A percentile compares a stretch with the other conserved stretches of the same genome.
Conservation (phyloP, 306 rosid species). For the Vigna angularis region DNA sequence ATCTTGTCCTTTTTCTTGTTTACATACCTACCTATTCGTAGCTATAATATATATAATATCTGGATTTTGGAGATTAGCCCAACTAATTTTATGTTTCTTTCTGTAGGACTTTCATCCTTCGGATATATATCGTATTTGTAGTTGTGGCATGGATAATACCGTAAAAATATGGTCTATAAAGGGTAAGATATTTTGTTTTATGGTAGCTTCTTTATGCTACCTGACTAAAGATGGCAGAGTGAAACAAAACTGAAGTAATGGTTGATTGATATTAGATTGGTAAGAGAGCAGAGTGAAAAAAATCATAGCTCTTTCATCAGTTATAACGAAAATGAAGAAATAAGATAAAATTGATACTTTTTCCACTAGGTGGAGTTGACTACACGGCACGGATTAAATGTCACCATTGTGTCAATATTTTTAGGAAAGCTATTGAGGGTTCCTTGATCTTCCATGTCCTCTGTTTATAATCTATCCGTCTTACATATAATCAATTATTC, state of each 20-base stretch:
- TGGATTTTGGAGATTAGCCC: conserved; percentile 15
- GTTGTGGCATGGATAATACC: conserved; percentile 99
- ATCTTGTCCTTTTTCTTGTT: conserved; percentile 11
- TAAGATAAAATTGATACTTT: neutral
- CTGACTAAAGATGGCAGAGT: neutral
- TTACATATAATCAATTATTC: neutral
- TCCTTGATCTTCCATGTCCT: neutral
- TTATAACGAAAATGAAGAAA: neutral
- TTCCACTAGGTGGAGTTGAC: neutral
- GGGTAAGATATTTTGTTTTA: conserved; percentile 55
- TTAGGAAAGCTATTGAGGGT: neutral
- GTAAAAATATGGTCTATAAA: conserved; percentile 99
- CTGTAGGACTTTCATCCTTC: conserved; percentile 91
- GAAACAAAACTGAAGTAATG: neutral
- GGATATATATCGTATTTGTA: conserved; percentile 80
- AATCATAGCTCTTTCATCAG: neutral
- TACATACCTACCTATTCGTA: conserved; percentile 3
- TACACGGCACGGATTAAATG: neutral
- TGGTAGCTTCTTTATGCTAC: neutral
- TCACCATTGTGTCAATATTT: neutral
- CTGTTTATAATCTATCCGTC: conserved; percentile 1
- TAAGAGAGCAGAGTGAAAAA: neutral
- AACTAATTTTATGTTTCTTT: conserved; percentile 40
- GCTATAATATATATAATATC: conserved; percentile 20
- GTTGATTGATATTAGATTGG: neutral